Percentiles rank a stretch among this genome's conserved stretches.
Evolutionary conservation across 345 rosid genomes (phyloP).

Genomic region (Aethionema arabicum): DNA sequence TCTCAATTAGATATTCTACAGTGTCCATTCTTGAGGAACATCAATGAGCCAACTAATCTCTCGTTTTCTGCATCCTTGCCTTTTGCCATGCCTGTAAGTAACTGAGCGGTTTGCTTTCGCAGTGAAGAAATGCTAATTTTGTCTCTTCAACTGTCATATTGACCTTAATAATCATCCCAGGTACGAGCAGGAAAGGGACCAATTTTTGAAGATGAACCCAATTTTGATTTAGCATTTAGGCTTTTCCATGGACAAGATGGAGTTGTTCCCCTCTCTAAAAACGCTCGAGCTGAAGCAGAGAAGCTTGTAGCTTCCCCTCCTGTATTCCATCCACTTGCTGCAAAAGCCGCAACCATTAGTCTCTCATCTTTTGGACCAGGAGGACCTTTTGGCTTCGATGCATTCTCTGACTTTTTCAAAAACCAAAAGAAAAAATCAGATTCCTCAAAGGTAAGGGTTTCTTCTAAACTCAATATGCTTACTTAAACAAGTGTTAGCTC

Average conservation of each 20-base stretch:
- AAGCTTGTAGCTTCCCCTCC: conserved; percentile 43
- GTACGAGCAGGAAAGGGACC: conserved; percentile 73
- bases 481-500: not conserved
- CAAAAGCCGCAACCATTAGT: conserved; percentile 92
- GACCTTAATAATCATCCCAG: conserved; percentile 32
- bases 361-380: conserved; percentile 88
- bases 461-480: not conserved
- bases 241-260: conserved; percentile 94
- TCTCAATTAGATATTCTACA: conserved; percentile 56
- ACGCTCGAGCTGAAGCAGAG: conserved; percentile 39
- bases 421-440: conserved; percentile 54
- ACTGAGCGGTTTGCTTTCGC: not conserved
- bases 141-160: conserved; percentile 9
- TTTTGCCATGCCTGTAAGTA: conserved; percentile 75
- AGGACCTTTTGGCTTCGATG: conserved; percentile 82
- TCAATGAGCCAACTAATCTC: conserved; percentile 90
- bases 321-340: conserved; percentile 85
- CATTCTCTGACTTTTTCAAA: conserved; percentile 64
- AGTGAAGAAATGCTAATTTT: not conserved
- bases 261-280: conserved; percentile 86
- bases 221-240: conserved; percentile 88
- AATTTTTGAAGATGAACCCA: conserved; percentile 96
- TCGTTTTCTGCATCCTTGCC: conserved; percentile 68
- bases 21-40: conserved; percentile 96
- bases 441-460: conserved; percentile 62